These are phyloP conservation scores for Nepenthes mirabilis DNA, from an alignment of 148 eudicot genomes.

Conservation along the genomic window DNA sequence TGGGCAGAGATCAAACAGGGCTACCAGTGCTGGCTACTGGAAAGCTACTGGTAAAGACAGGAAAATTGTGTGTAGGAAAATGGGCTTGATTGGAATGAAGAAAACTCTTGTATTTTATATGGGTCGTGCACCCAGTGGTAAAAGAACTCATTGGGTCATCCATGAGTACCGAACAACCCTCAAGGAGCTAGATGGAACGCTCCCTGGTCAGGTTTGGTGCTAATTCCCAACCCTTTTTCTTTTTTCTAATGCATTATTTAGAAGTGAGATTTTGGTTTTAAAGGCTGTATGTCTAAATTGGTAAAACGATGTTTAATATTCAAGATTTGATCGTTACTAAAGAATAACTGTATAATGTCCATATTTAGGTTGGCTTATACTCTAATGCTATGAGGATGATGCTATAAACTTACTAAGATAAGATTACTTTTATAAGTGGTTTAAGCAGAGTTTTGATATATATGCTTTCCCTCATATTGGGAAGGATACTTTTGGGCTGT, in stretches of 20 bases:
- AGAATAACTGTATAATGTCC: no score
- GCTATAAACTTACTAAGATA: no score
- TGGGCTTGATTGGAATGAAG: slow-evolving; percentile 67
- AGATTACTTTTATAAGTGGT: no score
- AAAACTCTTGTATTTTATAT: slow-evolving; percentile 83
- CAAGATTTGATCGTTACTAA: no score
- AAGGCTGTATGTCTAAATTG: no score
- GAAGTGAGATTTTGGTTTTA: background rate
- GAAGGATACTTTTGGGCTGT: no score
- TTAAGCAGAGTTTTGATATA: no score
- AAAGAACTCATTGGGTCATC: slow-evolving; percentile 85
- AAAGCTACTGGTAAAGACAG: slow-evolving; percentile 97
- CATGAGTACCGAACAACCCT: slow-evolving; percentile 83
- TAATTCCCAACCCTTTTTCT: background rate
- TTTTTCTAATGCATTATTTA: no score
- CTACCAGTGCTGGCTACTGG: slow-evolving; percentile 86
- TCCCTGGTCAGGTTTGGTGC: slow-evolving; percentile 70
- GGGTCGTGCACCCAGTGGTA: slow-evolving; percentile 90
- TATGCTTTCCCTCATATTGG: no score
- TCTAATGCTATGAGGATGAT: no score
- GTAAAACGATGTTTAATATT: no score
- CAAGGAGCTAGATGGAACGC: slow-evolving; percentile 66
- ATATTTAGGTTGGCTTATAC: no score
- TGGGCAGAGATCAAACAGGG: slow-evolving; percentile 82
- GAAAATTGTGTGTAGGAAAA: slow-evolving; percentile 38